Evolutionary conservation across 2,329 filamentous ascomycete species (phyloP).

Genomic region (Alternaria tenuissima): DNA sequence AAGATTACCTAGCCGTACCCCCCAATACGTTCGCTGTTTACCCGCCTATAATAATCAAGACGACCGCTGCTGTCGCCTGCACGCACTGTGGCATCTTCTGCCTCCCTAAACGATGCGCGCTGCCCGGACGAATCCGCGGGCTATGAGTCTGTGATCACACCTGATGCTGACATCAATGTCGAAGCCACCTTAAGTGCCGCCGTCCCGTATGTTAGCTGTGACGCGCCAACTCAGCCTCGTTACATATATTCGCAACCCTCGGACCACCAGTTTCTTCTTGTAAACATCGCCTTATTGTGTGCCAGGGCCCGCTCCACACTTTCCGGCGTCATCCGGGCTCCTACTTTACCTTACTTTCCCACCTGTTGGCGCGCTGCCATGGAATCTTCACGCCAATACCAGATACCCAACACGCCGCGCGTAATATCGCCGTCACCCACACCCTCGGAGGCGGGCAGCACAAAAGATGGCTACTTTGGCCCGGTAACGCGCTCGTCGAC

Average conservation of each 20-base stretch:
- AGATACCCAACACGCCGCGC: constrained; percentile 79
- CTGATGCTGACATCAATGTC: constrained; percentile 36
- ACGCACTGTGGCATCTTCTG: constrained; percentile 46
- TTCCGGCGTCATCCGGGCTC: constrained; percentile 64
- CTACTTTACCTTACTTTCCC: constrained; percentile 67
- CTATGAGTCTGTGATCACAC: constrained; percentile 24
- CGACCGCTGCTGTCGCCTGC: constrained; percentile 36
- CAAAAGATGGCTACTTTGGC: constrained; percentile 69
- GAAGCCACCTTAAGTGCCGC: constrained; percentile 28
- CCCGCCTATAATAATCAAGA: constrained; percentile 21
- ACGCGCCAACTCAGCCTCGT: constrained; percentile 29
- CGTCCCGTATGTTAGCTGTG: constrained; percentile 25
- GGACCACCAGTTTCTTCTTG: constrained; percentile 29
- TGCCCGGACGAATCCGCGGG: constrained; percentile 47
- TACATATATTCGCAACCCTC: constrained; percentile 17
- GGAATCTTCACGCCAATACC: constrained; percentile 60
- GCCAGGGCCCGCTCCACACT: constrained; percentile 51
- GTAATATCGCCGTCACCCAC: constrained; percentile 87
- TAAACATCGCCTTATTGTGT: constrained; percentile 37
- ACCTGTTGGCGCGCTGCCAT: constrained; percentile 51
- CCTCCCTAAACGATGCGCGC: constrained; percentile 43
- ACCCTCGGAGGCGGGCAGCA: constrained; percentile 57
- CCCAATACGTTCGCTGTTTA: constrained; percentile 11
- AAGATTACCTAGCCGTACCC: constrained; percentile 21
- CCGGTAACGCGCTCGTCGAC: constrained; percentile 81